Evolutionary conservation across 2,329 filamentous ascomycete species (phyloP).

Genomic region (Nectriaceae sp.): DNA sequence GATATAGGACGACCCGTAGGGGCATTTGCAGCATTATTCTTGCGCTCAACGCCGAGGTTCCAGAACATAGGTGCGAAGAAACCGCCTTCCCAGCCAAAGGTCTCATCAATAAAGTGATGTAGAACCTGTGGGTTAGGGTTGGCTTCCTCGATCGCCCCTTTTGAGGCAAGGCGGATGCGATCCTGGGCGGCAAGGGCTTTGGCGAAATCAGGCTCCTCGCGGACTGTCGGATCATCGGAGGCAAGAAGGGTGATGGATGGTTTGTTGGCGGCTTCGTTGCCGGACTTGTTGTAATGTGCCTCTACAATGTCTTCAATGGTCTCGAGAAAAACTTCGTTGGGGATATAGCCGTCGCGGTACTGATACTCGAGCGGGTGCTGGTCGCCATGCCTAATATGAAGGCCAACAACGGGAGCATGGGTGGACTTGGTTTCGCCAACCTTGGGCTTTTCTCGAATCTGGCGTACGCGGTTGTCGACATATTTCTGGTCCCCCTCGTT

Average conservation of each 20-base stretch:
- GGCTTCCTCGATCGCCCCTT: conserved; percentile 47
- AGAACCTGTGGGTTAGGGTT: conserved; percentile 51
- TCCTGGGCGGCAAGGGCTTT: conserved; percentile 67
- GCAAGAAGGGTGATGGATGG: conserved; percentile 64
- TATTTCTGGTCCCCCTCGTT: conserved; percentile 66
- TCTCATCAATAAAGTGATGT: conserved; percentile 71
- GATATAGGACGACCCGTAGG: conserved; percentile 28
- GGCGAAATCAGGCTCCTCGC: conserved; percentile 64
- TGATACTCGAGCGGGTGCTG: conserved; percentile 75
- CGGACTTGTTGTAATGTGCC: conserved; percentile 45
- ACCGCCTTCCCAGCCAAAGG: conserved; percentile 84
- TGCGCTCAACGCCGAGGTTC: conserved; percentile 62
- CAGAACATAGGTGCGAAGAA: conserved; percentile 84
- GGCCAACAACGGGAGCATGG: conserved; percentile 53
- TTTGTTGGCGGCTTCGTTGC: conserved; percentile 38
- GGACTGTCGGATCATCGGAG: conserved; percentile 80
- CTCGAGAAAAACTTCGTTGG: conserved; percentile 66
- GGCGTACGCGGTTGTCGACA: conserved; percentile 57
- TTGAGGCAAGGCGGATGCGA: conserved; percentile 73
- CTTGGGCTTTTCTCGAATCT: conserved; percentile 52
- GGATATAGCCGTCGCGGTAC: conserved; percentile 77
- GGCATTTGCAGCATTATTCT: conserved; percentile 40
- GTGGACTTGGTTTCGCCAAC: conserved; percentile 43
- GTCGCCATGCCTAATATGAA: conserved; percentile 82
- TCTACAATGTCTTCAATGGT: conserved; percentile 59